Evolutionary conservation across 208 protist genomes (phyloP).

Genomic region (Naegleria fowleri): DNA sequence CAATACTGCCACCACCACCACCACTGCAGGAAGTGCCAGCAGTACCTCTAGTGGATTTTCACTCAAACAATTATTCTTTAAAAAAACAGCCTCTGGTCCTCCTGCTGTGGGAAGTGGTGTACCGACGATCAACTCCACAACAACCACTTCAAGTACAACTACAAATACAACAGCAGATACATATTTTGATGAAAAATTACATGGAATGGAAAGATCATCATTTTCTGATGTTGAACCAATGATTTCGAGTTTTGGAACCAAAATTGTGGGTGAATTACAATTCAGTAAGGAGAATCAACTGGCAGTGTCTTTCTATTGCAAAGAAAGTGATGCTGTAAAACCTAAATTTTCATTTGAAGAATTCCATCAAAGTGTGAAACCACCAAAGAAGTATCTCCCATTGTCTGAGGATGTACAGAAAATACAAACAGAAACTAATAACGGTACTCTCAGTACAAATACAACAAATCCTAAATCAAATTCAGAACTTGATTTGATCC

Average conservation of each 20-base stretch:
- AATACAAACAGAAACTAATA: background rate
- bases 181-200: background rate
- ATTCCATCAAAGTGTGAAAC: background rate
- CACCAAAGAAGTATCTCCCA: background rate
- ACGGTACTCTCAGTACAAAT: background rate
- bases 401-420: background rate
- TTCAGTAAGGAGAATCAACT: background rate
- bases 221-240: background rate
- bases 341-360: background rate
- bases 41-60: background rate
- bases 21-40: background rate
- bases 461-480: background rate
- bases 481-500: too few relatives aligned
- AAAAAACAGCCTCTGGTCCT: background rate
- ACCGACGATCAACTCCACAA: background rate
- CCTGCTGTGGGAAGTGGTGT: too few relatives aligned
- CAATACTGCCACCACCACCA: background rate
- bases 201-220: background rate
- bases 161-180: background rate
- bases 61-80: conserved; percentile 9
- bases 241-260: background rate
- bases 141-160: background rate
- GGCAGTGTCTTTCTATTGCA: background rate
- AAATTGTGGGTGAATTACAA: background rate
- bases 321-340: background rate